Evolutionary conservation across 306 rosid genomes (phyloP).

Genomic region (Cicer arietinum): DNA sequence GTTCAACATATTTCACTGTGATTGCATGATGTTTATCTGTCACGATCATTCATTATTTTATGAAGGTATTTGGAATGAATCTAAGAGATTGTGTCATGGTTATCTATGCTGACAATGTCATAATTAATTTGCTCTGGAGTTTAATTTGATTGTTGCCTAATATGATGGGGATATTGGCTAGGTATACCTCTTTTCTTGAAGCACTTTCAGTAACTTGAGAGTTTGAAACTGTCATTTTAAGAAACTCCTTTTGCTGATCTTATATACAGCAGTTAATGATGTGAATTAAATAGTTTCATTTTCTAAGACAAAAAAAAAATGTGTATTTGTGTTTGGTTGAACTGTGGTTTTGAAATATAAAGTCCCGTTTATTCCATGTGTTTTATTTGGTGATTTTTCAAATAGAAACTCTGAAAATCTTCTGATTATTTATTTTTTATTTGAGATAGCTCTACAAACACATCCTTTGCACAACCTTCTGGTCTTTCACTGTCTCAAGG

Average conservation of each 20-base stretch:
- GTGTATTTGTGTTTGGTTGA: slow-evolving; percentile 33
- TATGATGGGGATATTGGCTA: slow-evolving; percentile 25
- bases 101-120: slow-evolving; percentile 15
- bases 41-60: slow-evolving; percentile 14
- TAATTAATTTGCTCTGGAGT: slow-evolving; percentile 25
- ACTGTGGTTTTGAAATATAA: slow-evolving; percentile 25
- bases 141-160: slow-evolving; percentile 12
- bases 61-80: slow-evolving; percentile 28
- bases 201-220: slow-evolving; percentile 16
- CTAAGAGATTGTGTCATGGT: slow-evolving; percentile 30
- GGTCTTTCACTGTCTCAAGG: slow-evolving; percentile 92
- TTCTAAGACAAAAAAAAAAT: slow-evolving; percentile 10
- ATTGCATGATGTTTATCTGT: slow-evolving; percentile 27
- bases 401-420: slow-evolving; percentile 29
- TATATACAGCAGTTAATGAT: slow-evolving; percentile 24
- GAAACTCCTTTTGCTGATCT: slow-evolving; percentile 27
- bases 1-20: slow-evolving; percentile 29
- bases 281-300: slow-evolving; percentile 5
- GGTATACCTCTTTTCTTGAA: slow-evolving; percentile 25
- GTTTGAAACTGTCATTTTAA: slow-evolving; percentile 11
- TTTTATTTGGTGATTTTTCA: slow-evolving; percentile 32
- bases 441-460: slow-evolving; percentile 70
- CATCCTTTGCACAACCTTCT: slow-evolving; percentile 97
- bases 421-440: slow-evolving; percentile 25
- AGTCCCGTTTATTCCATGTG: slow-evolving; percentile 21